Evolutionary conservation across 805 yeast species (phyloP).

Genomic region (Ogataea naganishii): DNA sequence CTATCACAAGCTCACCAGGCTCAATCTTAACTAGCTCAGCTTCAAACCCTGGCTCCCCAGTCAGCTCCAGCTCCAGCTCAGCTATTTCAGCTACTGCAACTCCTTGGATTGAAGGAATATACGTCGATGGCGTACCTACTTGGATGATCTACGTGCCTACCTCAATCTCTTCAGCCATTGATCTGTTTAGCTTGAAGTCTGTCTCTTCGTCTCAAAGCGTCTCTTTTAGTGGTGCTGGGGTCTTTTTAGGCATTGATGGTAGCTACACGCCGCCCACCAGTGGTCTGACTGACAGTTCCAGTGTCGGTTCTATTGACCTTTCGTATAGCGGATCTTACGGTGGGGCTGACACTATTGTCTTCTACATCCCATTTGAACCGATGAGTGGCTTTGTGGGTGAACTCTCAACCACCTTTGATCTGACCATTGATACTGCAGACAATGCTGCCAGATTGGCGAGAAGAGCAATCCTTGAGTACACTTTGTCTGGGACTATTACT

Average conservation of each 20-base stretch:
- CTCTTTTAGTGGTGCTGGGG: background rate
- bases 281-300: too few relatives aligned
- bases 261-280: too few relatives aligned
- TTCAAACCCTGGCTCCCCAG: too few relatives aligned
- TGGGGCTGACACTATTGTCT: background rate
- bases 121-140: slow-evolving; percentile 4
- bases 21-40: too few relatives aligned
- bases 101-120: slow-evolving; percentile 4
- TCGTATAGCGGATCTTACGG: too few relatives aligned
- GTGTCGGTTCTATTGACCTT: too few relatives aligned
- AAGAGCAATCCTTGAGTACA: background rate
- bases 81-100: slow-evolving; percentile 3
- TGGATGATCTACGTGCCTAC: slow-evolving; percentile 6
- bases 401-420: background rate
- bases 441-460: background rate
- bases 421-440: background rate
- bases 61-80: slow-evolving; percentile 4
- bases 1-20: too few relatives aligned
- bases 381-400: background rate
- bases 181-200: background rate
- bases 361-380: slow-evolving; percentile 1
- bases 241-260: slow-evolving; percentile 4
- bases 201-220: background rate
- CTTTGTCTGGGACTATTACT: slow-evolving; percentile 1
- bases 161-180: background rate